Base-by-base conservation (phyloP, 768 basidiomycete genomes). In the Lactarius quietus region DNA sequence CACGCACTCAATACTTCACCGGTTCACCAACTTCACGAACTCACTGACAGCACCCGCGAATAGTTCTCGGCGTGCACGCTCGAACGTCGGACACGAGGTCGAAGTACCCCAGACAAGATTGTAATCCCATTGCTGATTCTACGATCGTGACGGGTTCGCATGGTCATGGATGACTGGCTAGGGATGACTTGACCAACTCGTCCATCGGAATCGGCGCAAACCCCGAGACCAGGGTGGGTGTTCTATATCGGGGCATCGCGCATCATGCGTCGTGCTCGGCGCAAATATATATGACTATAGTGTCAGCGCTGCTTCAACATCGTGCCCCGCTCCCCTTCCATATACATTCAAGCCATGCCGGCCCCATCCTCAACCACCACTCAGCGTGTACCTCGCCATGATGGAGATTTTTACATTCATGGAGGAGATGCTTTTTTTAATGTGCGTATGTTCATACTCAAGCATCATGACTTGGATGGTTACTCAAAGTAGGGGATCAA, bases 381-480 rank as follows among this genome's bases (percentile, higher is more conserved):
- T 28, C 69, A 75, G 65, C 70, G 71, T 0, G 61, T 77, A 38
- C 67, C 59, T 38, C 64, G 61, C 26, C 74, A 77, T 43, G 67
- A 73, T 0, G 72, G 78, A 0, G 6, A 17, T 0, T 89, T 83
- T 63, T 88, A 85, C 57, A 71, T 89, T 15, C 72, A 76, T 0
- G 81, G 81, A 0, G 88, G 82, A 0, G 86, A 87, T 67, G 67
- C 86, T n/a, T 60, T 75, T 56, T 65, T 75, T 65, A 66, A 70
- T 17, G 74, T 74, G 48, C 70, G 73, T 68, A 65, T 67, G 20
- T 15, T 29, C 28, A 20, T 15, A 18, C 29, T 57, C 31, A n/a
- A 18, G 18, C 38, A n/a, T 31, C 31, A 7, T 51, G 38, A n/a
- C n/a, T n/a, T n/a, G n/a, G n/a, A 41, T 17, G 18, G 35, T 53